Percentiles rank a stretch among this genome's conserved stretches.
phyloP scores from a whole-genome alignment of 768 basidiomycete species.

The Sistotremastrum niveocremeum region DNA sequence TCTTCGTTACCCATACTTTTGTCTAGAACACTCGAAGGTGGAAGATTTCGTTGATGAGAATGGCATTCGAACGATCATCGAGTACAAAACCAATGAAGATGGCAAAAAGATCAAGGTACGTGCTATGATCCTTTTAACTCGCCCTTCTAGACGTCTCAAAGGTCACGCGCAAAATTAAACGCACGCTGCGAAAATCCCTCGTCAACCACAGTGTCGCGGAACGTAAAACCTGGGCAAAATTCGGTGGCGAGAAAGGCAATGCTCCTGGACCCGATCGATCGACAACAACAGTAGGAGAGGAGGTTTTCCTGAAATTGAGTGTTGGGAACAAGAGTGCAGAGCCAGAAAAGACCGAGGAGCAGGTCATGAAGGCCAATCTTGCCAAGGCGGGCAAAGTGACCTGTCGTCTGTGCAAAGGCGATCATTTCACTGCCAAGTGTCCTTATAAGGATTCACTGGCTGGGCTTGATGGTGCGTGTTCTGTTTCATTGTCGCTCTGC shows the following conservation, averaged over 20 bases:
- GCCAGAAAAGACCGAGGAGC: constrained; percentile 50
- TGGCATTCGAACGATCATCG: constrained; percentile 74
- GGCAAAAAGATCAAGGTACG: constrained; percentile 89
- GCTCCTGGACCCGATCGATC: constrained; percentile 82
- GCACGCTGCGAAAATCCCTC: constrained; percentile 76
- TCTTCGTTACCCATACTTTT: neutral
- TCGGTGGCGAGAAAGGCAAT: constrained; percentile 82
- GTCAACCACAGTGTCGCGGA: constrained; percentile 95
- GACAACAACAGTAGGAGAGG: constrained; percentile 85
- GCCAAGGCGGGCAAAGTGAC: constrained; percentile 71
- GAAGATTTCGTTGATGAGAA: constrained; percentile 74
- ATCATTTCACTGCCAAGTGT: constrained; percentile 97
- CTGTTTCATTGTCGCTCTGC: constrained; percentile 8
- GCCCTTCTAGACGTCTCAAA: constrained; percentile 17
- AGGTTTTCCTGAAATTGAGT: constrained; percentile 46
- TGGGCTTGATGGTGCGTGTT: constrained; percentile 49
- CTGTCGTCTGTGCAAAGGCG: constrained; percentile 92
- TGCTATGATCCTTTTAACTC: constrained; percentile 3
- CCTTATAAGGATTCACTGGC: constrained; percentile 93
- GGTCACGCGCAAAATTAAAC: constrained; percentile 79
- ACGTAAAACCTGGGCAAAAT: constrained; percentile 86
- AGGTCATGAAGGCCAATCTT: constrained; percentile 50
- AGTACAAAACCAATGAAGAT: constrained; percentile 77
- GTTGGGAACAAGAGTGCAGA: constrained; percentile 47
- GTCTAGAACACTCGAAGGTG: constrained; percentile 21